Evolutionary conservation across 768 basidiomycete species (phyloP).

Genomic region (Clavaria fumosa): DNA sequence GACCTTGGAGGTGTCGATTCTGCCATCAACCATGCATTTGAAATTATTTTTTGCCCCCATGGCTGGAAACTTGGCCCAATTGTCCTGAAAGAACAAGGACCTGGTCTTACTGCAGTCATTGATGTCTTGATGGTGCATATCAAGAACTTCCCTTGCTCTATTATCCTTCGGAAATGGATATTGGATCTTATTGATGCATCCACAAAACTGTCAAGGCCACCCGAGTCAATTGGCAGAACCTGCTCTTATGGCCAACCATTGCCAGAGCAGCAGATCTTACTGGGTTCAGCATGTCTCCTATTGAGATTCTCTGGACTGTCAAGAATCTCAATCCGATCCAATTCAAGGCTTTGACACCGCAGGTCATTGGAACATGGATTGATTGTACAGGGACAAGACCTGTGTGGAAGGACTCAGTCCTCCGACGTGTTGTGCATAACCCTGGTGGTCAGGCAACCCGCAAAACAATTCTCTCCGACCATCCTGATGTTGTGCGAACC

Average conservation of each 20-base stretch:
- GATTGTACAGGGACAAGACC: neutral
- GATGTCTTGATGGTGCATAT: no score
- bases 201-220: neutral
- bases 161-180: no score
- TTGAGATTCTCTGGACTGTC: neutral
- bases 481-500: slow-evolving; percentile 6
- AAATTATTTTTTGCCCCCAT: no score
- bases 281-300: neutral
- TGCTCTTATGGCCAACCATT: slow-evolving; percentile 6
- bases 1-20: no score
- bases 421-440: neutral
- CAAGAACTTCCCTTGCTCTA: no score
- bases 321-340: neutral
- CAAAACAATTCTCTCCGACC: neutral
- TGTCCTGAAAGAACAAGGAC: no score
- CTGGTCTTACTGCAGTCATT: no score
- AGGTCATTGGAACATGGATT: slow-evolving; percentile 9
- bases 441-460: neutral
- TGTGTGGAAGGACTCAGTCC: neutral
- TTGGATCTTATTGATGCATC: no score
- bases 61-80: no score
- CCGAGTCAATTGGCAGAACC: slow-evolving; percentile 6
- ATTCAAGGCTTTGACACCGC: slow-evolving; percentile 3
- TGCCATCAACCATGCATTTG: no score
- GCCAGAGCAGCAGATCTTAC: neutral